phyloP scores from a whole-genome alignment of 202 grass and related monocot genomes.

The Carex sylvatica region DNA sequence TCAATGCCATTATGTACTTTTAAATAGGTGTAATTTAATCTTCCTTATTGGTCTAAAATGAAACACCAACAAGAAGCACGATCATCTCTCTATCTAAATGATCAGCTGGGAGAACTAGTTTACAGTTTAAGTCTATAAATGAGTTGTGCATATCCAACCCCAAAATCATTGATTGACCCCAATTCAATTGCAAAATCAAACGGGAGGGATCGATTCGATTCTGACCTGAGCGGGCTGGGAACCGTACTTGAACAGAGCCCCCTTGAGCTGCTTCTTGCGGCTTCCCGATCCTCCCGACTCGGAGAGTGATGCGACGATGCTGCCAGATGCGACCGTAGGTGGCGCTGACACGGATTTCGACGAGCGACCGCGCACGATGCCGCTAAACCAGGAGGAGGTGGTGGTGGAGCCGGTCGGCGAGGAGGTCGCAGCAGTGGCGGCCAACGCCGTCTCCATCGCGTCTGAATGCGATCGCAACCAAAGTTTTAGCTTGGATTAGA shows the following conservation, averaged over 20 bases:
- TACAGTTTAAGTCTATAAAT: not conserved
- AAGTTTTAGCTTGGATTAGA: not conserved
- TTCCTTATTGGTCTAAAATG: not conserved
- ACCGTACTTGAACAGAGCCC: constrained; percentile 81
- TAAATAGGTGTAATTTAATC: not conserved
- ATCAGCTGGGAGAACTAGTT: not conserved
- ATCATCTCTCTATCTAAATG: not conserved
- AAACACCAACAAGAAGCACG: not conserved
- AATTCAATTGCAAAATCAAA: constrained; percentile 2
- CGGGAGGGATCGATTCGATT: not conserved
- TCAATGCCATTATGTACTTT: not conserved
- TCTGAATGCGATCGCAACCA: constrained; percentile 8
- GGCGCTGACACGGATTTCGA: constrained; percentile 37
- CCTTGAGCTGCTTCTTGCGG: constrained; percentile 47
- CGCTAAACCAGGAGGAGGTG: constrained; percentile 68
- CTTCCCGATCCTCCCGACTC: constrained; percentile 22
- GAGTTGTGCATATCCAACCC: not conserved
- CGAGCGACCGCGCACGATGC: constrained; percentile 49
- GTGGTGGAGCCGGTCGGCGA: constrained; percentile 38
- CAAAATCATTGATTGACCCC: not conserved
- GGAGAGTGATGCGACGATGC: constrained; percentile 16
- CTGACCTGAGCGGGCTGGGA: constrained; percentile 66
- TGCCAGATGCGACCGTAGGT: constrained; percentile 34
- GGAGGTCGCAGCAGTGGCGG: constrained; percentile 28
- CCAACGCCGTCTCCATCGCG: constrained; percentile 27